Evolutionary conservation across 2,329 filamentous ascomycete species (phyloP).

Genomic region (Colletotrichum simmondsii): DNA sequence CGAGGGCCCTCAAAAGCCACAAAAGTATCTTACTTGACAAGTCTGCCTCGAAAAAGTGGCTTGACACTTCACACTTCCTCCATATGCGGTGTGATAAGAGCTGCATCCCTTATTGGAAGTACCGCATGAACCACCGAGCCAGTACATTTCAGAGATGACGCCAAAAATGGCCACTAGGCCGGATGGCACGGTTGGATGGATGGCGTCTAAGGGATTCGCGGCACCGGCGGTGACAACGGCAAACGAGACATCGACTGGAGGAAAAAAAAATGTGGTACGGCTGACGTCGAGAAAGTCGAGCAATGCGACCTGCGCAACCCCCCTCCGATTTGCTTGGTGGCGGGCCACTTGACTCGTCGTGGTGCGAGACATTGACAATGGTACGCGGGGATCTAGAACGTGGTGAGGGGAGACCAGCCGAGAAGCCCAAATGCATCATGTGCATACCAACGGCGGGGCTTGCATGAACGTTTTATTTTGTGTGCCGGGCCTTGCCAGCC

Average conservation of each 20-base stretch:
- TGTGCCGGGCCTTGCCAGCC: constrained; percentile 21
- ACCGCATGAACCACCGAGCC: neutral
- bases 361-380: constrained; percentile 16
- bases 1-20: neutral
- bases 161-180: constrained; percentile 6
- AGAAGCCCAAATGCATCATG: constrained; percentile 26
- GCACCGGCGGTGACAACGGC: constrained; percentile 18
- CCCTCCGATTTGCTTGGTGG: constrained; percentile 11
- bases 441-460: constrained; percentile 26
- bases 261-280: neutral
- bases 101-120: constrained; percentile 12
- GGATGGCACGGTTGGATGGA: constrained; percentile 13
- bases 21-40: neutral
- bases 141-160: constrained; percentile 10
- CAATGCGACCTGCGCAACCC: constrained; percentile 19
- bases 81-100: constrained; percentile 10
- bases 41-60: constrained; percentile 1
- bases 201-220: constrained; percentile 2
- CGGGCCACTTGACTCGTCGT: constrained; percentile 31
- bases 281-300: constrained; percentile 12
- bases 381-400: constrained; percentile 21
- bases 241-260: neutral
- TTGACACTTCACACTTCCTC: neutral
- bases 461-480: constrained; percentile 28
- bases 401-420: constrained; percentile 12